Evolutionary conservation across 2,329 filamentous ascomycete genomes (phyloP).

Genomic region (Penicillium sp.): DNA sequence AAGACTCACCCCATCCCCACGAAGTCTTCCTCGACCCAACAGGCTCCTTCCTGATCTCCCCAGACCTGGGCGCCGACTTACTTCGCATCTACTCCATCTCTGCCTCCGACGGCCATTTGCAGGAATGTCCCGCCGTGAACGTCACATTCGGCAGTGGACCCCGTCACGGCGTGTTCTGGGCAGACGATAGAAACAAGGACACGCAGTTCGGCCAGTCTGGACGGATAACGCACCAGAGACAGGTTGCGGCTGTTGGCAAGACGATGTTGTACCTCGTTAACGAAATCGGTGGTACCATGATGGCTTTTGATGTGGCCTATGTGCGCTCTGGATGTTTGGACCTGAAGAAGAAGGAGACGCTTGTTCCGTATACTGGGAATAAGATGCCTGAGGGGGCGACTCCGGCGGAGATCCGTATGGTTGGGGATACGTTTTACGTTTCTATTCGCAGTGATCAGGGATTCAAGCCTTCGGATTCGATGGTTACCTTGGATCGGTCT

Average conservation of each 20-base stretch:
- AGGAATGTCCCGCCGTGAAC: slow-evolving; percentile 42
- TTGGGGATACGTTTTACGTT: slow-evolving; percentile 27
- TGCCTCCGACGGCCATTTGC: slow-evolving; percentile 41
- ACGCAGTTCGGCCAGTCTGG: not conserved
- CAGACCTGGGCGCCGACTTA: slow-evolving; percentile 62
- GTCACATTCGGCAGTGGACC: slow-evolving; percentile 56
- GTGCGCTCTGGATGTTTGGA: slow-evolving; percentile 24
- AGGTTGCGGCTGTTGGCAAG: slow-evolving; percentile 15
- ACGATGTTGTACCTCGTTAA: slow-evolving; percentile 47
- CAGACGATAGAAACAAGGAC: slow-evolving; percentile 8
- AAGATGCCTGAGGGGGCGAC: slow-evolving; percentile 27
- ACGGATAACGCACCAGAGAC: slow-evolving; percentile 8
- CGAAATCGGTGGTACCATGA: slow-evolving; percentile 55
- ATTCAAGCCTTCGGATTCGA: slow-evolving; percentile 29
- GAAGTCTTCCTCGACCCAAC: slow-evolving; percentile 63
- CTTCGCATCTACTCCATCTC: slow-evolving; percentile 57
- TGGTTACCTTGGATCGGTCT: slow-evolving; percentile 24
- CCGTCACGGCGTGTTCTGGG: slow-evolving; percentile 59
- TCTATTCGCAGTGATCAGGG: slow-evolving; percentile 31
- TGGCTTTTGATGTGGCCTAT: slow-evolving; percentile 43
- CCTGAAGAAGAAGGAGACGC: slow-evolving; percentile 23
- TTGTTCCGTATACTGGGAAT: slow-evolving; percentile 26
- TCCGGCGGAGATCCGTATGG: slow-evolving; percentile 26
- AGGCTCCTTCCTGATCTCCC: slow-evolving; percentile 57
- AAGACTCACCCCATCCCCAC: slow-evolving; percentile 60